These are phyloP conservation scores for Cicer bijugum DNA, from an alignment of 306 rosid genomes.

Conservation along the genomic window DNA sequence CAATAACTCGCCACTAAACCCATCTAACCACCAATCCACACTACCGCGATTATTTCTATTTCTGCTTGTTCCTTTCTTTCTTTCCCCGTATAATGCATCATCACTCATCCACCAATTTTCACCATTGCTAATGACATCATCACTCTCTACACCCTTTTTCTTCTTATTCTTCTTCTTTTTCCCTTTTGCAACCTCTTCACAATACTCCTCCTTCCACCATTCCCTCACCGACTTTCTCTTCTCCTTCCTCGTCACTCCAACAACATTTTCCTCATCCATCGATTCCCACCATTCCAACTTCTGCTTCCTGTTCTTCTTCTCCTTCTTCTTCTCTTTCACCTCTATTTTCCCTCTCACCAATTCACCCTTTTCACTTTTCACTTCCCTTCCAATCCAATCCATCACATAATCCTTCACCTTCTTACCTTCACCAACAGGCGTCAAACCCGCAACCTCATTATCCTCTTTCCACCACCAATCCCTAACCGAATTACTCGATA, in stretches of 20 bases:
- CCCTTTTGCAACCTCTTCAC: slow-evolving; percentile 68
- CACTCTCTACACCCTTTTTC: slow-evolving; percentile 49
- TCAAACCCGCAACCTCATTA: slow-evolving; percentile 38
- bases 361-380: slow-evolving; percentile 57
- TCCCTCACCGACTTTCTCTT: slow-evolving; percentile 83
- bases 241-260: slow-evolving; percentile 51
- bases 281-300: slow-evolving; percentile 89
- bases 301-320: slow-evolving; percentile 56
- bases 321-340: slow-evolving; percentile 53
- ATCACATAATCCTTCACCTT: slow-evolving; percentile 84
- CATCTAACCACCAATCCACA: slow-evolving; percentile 87
- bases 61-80: slow-evolving; percentile 57
- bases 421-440: slow-evolving; percentile 47
- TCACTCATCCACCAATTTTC: slow-evolving; percentile 68
- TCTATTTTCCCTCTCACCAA: slow-evolving; percentile 43
- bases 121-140: slow-evolving; percentile 47
- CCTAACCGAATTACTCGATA: slow-evolving; percentile 54
- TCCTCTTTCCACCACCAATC: slow-evolving; percentile 89
- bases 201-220: slow-evolving; percentile 95
- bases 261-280: slow-evolving; percentile 71
- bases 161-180: slow-evolving; percentile 61
- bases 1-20: slow-evolving; percentile 70
- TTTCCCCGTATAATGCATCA: slow-evolving; percentile 61
- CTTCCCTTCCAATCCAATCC: slow-evolving; percentile 94
- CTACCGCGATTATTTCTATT: slow-evolving; percentile 65